phyloP scores from a whole-genome alignment of 306 rosid genomes.

The Citrullus mucosospermus region DNA sequence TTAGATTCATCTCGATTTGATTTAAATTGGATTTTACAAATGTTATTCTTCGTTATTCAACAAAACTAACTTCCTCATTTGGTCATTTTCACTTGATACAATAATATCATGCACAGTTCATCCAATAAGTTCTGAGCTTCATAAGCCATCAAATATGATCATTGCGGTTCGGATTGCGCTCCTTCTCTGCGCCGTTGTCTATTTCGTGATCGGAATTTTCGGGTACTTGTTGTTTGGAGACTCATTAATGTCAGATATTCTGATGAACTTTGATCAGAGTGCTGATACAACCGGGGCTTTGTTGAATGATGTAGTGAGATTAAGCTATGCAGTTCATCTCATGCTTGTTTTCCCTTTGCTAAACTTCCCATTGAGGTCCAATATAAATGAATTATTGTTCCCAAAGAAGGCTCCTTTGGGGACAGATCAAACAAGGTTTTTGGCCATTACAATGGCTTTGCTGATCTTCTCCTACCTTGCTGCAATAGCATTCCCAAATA shows the following conservation, averaged over 20 bases:
- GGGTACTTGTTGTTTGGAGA: slow-evolving; percentile 91
- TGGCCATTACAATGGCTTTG: slow-evolving; percentile 36
- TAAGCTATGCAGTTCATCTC: slow-evolving; percentile 82
- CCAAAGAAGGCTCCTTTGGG: slow-evolving; percentile 37
- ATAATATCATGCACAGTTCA: slow-evolving; percentile 43
- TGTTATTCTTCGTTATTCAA: no score
- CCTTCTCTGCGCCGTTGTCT: slow-evolving; percentile 49
- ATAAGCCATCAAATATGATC: slow-evolving; percentile 57
- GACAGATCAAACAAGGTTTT: slow-evolving; percentile 60
- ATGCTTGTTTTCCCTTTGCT: slow-evolving; percentile 78
- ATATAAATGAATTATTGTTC: slow-evolving; percentile 70
- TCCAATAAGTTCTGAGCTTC: slow-evolving; percentile 79
- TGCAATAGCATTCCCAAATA: slow-evolving; percentile 75
- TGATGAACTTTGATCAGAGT: slow-evolving; percentile 63
- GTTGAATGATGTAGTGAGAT: slow-evolving; percentile 47
- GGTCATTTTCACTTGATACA: no score
- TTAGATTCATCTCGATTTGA: no score
- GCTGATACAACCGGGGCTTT: slow-evolving; percentile 46
- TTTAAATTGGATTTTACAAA: no score
- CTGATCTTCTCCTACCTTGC: slow-evolving; percentile 53
- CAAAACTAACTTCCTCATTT: no score
- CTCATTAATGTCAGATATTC: slow-evolving; percentile 60
- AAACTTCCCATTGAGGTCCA: slow-evolving; percentile 76
- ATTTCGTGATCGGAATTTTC: slow-evolving; percentile 57
- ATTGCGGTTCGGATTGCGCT: slow-evolving; percentile 60